Base-by-base conservation (phyloP, 2,329 filamentous ascomycete species). In the Pseudogymnoascus sp. region DNA sequence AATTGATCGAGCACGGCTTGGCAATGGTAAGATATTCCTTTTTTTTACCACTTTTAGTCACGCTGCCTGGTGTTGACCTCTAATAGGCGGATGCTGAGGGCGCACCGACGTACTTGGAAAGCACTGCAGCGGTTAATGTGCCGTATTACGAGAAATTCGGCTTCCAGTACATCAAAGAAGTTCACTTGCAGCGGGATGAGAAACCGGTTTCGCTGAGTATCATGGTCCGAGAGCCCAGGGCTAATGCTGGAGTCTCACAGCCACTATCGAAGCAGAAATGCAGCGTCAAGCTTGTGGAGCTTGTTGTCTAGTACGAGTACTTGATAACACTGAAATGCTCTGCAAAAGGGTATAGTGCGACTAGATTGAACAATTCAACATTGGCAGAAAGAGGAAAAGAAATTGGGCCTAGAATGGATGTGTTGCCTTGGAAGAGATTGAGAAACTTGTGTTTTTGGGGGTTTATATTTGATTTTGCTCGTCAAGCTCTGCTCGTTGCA, bases 101-200 rank as follows among this genome's bases (percentile, higher is more conserved):
- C 57, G 80, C 83, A 44, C 81, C 86, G 23, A 87, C 89, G 68
- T 96, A 95, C 72, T 83, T 96, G 60, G 90, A 96, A 78, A 90
- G 88, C 67, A 91, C 87, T 73, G 86, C 89, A 64, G 77, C 76
- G 64, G 77, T 77, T 66, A 95, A 93, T 74, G 83, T 86, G 67
- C 74, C 76, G 35, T 91, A 92, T 74, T 96, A 95, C 74, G 78
- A 82, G 68, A 88, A 87, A 74, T 87, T 90, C 74, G 90, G 89
- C 31, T 96, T 93, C 74, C 82, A 86, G 72, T 74, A 82, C 68
- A 81, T 80, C 71, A 82, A 82, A 70, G 82, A 86, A 69, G 83
- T 93, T 68, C 80, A 82, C 71, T 78, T 93, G 69, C 78, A 81
- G 71, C 78, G 86, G 60, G 84, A 80, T 9, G 74, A 76, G 28